A percentile compares a stretch with the other conserved stretches of the same genome.
These are phyloP conservation scores for Aspergillus olivimuriae DNA, from an alignment of 495 filamentous ascomycete species.

Conservation along the genomic window DNA sequence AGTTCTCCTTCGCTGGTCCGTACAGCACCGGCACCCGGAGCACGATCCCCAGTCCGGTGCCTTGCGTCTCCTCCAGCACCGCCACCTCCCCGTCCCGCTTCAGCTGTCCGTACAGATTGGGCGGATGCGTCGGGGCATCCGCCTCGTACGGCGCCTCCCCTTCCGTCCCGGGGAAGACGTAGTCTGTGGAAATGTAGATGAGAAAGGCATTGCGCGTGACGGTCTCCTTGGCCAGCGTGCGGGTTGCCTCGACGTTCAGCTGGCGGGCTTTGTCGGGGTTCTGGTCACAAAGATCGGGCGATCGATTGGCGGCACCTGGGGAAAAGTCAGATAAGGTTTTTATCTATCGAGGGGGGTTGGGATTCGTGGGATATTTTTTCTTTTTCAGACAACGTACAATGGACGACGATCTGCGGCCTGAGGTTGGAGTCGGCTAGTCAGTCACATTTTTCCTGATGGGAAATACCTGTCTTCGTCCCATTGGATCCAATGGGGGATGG, in stretches of 20 bases:
- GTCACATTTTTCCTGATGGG: too few relatives aligned
- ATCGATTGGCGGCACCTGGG: constrained; percentile 82
- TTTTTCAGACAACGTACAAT: too few relatives aligned
- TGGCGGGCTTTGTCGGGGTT: constrained; percentile 69
- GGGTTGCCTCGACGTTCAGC: constrained; percentile 70
- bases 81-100: constrained; percentile 81
- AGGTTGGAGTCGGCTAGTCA: too few relatives aligned
- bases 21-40: constrained; percentile 88
- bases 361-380: background rate
- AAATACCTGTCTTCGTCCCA: constrained; percentile 8
- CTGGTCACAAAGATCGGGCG: constrained; percentile 74
- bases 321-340: constrained; percentile 10
- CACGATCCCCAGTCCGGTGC: constrained; percentile 55
- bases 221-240: constrained; percentile 59
- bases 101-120: constrained; percentile 83
- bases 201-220: constrained; percentile 58
- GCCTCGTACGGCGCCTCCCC: constrained; percentile 83
- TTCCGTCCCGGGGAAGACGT: constrained; percentile 77
- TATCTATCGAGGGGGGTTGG: background rate
- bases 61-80: constrained; percentile 53
- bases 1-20: constrained; percentile 50
- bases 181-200: constrained; percentile 93
- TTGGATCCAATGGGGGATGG: background rate
- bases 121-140: constrained; percentile 55
- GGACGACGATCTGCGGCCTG: constrained; percentile 77